Evolutionary conservation across 1,284 basidiomycete species (phyloP).

Genomic region (Apiotrichum montevideense): DNA sequence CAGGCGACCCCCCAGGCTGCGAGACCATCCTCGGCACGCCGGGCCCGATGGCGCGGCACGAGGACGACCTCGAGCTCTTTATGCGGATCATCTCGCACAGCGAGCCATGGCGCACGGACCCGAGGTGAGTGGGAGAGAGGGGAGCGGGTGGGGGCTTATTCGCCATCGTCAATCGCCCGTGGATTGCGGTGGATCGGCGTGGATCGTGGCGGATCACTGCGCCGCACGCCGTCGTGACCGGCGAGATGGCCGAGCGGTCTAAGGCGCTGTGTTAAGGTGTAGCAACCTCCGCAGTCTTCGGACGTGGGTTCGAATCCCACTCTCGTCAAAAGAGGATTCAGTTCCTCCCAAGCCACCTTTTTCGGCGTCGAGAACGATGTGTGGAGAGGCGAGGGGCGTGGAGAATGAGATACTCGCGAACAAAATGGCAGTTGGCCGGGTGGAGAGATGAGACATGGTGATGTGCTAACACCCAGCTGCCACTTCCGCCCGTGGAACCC

Average conservation of each 20-base stretch:
- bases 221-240: not conserved
- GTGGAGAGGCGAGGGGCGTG: too few species aligned
- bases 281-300: constrained; percentile 29
- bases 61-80: constrained; percentile 39
- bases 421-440: too few species aligned
- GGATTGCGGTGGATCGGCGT: too few species aligned
- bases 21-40: constrained; percentile 34
- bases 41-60: constrained; percentile 38
- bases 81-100: constrained; percentile 30
- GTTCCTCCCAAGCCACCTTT: constrained; percentile 2
- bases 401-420: too few species aligned
- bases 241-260: constrained; percentile 21
- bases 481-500: not conserved
- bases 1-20: constrained; percentile 18
- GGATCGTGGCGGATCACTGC: too few species aligned
- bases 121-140: not conserved
- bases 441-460: too few species aligned
- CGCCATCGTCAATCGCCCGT: too few species aligned
- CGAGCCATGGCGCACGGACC: constrained; percentile 25
- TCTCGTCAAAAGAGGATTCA: constrained; percentile 15
- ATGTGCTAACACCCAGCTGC: not conserved
- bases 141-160: too few species aligned
- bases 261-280: constrained; percentile 22
- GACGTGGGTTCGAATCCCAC: constrained; percentile 46
- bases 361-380: too few species aligned